Evolutionary conservation across 768 basidiomycete species (phyloP).

Genomic region (Hydnomerulius pinastri): DNA sequence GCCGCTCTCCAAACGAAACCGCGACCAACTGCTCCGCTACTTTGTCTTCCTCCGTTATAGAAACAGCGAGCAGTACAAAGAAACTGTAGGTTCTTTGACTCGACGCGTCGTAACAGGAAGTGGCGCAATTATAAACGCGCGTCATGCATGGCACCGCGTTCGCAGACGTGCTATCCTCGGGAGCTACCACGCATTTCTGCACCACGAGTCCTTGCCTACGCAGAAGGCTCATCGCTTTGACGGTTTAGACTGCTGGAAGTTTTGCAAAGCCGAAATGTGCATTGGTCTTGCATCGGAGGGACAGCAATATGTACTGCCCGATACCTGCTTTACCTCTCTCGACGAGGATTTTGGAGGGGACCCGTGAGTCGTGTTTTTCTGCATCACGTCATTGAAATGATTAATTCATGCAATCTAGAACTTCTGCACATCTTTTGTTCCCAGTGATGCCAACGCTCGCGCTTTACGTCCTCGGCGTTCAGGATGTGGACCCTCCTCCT

Average conservation of each 20-base stretch:
- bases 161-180: constrained; percentile 29
- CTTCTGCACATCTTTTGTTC: constrained; percentile 53
- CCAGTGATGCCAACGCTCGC: constrained; percentile 56
- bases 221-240: constrained; percentile 13
- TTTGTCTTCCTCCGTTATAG: constrained; percentile 60
- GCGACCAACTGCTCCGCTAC: constrained; percentile 49
- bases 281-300: constrained; percentile 54
- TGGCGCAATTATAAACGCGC: constrained; percentile 14
- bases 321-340: constrained; percentile 54
- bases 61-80: constrained; percentile 49
- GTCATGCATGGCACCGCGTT: constrained; percentile 29
- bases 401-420: constrained; percentile 29
- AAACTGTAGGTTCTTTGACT: constrained; percentile 36
- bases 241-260: constrained; percentile 46
- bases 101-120: constrained; percentile 24
- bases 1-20: constrained; percentile 21
- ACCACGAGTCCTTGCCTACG: constrained; percentile 8
- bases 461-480: constrained; percentile 50
- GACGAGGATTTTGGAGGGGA: constrained; percentile 45
- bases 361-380: constrained; percentile 22
- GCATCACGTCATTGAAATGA: neutral
- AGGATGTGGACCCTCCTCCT: constrained; percentile 18
- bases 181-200: constrained; percentile 31
- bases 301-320: constrained; percentile 58
- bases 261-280: constrained; percentile 52